Percentiles rank a stretch among this genome's conserved stretches.
phyloP scores from a whole-genome alignment of 371 early-diverging fungal species.

The Circinella minor region DNA sequence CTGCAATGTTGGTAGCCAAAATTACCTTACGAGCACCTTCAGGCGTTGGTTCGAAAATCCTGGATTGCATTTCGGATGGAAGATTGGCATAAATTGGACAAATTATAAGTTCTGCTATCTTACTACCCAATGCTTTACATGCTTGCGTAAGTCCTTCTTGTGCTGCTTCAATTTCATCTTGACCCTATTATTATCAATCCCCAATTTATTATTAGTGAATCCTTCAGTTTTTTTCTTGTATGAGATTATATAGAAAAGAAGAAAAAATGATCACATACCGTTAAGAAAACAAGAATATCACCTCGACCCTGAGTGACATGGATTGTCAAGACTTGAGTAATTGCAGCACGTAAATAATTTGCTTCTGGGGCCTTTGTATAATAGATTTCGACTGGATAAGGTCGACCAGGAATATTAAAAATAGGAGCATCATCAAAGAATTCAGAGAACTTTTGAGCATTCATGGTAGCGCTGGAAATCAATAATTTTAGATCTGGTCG shows the following conservation, averaged over 20 bases:
- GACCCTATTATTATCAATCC: constrained; percentile 62
- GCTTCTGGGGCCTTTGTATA: constrained; percentile 97
- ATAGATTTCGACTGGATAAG: constrained; percentile 93
- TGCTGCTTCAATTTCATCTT: constrained; percentile 98
- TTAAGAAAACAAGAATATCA: constrained; percentile 98
- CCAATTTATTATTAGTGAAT: background rate
- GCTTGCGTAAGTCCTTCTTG: constrained; percentile 84
- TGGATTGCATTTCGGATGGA: constrained; percentile 91
- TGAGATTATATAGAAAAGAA: background rate
- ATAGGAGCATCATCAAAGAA: constrained; percentile 97
- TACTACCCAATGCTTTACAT: constrained; percentile 83
- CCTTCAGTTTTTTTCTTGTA: too few species aligned
- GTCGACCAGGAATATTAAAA: constrained; percentile 93
- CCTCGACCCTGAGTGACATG: constrained; percentile 91
- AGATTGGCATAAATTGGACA: constrained; percentile 96
- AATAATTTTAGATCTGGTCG: constrained; percentile 93
- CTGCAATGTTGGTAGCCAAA: constrained; percentile 99
- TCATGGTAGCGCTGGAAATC: constrained; percentile 99
- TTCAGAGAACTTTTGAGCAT: constrained; percentile 94
- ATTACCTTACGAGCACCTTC: constrained; percentile 96
- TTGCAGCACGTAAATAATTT: constrained; percentile 95
- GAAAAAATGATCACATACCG: constrained; percentile 50
- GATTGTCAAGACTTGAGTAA: constrained; percentile 95
- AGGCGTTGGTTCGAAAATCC: constrained; percentile 97
- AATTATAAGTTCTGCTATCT: constrained; percentile 89